Conservation (phyloP, 768 basidiomycete genomes). For the Coprinopsis sp. region DNA sequence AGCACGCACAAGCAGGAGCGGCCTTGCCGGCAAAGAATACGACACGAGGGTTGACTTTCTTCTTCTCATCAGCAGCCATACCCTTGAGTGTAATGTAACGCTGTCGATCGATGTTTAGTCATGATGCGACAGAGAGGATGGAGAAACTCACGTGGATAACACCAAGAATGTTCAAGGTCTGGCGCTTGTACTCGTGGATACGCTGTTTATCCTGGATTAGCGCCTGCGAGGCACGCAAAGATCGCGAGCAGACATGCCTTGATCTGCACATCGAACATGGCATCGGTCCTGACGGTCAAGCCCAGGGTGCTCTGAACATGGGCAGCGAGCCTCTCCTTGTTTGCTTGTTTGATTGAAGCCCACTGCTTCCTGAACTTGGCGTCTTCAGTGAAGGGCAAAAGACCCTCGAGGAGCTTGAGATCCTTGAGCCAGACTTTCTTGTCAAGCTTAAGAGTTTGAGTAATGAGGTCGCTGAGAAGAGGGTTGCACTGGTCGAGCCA, state of each 20-base stretch:
- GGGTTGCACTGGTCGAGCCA: constrained; percentile 98
- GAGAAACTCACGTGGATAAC: constrained; percentile 66
- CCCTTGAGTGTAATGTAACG: constrained; percentile 79
- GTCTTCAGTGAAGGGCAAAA: constrained; percentile 70
- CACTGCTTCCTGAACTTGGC: constrained; percentile 73
- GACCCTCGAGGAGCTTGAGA: constrained; percentile 68
- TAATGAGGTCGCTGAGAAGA: constrained; percentile 77
- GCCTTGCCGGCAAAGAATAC: constrained; percentile 99
- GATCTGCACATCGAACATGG: constrained; percentile 90
- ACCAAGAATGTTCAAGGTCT: constrained; percentile 90
- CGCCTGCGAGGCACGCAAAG: too few relatives aligned
- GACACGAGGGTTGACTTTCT: constrained; percentile 78
- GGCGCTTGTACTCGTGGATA: constrained; percentile 93
- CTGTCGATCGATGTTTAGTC: constrained; percentile 32
- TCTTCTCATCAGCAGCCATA: constrained; percentile 72
- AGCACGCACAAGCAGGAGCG: constrained; percentile 76
- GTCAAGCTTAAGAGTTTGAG: constrained; percentile 69
- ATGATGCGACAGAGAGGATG: background rate
- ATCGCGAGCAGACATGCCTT: constrained; percentile 48
- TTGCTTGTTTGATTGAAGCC: constrained; percentile 81
- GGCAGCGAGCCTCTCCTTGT: constrained; percentile 85
- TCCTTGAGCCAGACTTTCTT: constrained; percentile 85
- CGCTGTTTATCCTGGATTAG: too few relatives aligned
- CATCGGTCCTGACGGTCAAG: constrained; percentile 63
- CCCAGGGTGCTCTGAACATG: constrained; percentile 71